These are phyloP conservation scores for Scleroderma citrinum DNA, from an alignment of 768 basidiomycete genomes.

Conservation along the genomic window DNA sequence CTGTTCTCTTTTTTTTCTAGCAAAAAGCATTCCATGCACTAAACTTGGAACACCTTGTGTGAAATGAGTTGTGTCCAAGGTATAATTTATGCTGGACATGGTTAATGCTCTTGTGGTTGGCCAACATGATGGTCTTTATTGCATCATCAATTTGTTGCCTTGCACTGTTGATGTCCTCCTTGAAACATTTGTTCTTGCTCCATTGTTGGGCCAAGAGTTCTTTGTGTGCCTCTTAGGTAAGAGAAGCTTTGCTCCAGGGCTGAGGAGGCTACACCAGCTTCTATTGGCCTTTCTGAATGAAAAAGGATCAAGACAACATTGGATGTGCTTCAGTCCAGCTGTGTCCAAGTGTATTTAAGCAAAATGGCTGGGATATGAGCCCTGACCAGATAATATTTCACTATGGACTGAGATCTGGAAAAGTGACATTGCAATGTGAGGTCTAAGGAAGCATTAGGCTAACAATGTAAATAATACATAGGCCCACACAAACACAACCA, in stretches of 20 bases:
- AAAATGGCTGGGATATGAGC: no score
- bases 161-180: background rate
- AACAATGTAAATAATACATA: background rate
- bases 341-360: no score
- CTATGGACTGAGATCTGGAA: no score
- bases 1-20: conserved; percentile 4
- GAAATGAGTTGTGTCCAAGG: background rate
- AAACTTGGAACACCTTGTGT: background rate
- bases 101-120: conserved; percentile 5
- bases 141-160: conserved; percentile 3
- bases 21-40: conserved; percentile 7
- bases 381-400: no score
- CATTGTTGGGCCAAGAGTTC: background rate
- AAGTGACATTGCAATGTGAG: background rate
- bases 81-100: conserved; percentile 3
- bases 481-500: background rate
- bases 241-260: background rate
- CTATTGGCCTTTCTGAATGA: no score
- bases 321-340: no score
- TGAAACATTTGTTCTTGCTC: background rate
- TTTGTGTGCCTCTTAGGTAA: conserved; percentile 3
- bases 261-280: no score
- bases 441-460: background rate
- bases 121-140: background rate
- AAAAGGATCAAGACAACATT: no score